Base-by-base conservation (phyloP, 2,329 filamentous ascomycete genomes). In the Fusarium sp. region DNA sequence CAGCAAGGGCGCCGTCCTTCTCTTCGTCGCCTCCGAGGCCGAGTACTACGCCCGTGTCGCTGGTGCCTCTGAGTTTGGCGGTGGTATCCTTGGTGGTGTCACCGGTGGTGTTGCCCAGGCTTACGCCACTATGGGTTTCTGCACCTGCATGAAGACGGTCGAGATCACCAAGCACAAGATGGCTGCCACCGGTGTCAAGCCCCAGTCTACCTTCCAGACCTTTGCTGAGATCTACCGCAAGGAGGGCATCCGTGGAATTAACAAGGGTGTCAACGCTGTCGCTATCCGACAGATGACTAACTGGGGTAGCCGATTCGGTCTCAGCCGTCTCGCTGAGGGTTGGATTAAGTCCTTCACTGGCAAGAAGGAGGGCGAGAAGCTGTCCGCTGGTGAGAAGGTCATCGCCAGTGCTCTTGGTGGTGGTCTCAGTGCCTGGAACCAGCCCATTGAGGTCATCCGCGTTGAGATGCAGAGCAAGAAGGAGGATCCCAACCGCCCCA, bases 401-500 rank as follows among this genome's bases (percentile, higher is more conserved):
- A 83, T 94, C 65, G 95, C 96, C 54, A 94, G 92, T 73, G 90
- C 91, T 75, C 83, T 99, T 15, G 96, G 96, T 86, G 96, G 96
- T 90, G 96, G 96, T 82, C 88, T 99, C 80, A 95, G 92, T 73
- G 96, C 96, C 75, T 99, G 96, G 96, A 99, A 99, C 87, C 96
- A 99, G 89, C 96, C 96, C 73, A 99, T 99, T 83, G 96, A 99
- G 90, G 96, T 99, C 82, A 98, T 99, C 83, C 94, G 96, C 75
- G 96, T 99, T 72, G 96, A 99, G 90, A 98, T 99, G 94, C 96
- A 99, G 91, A 97, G 94, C 87, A 98, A 98, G 92, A 98, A 93
- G 79, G 94, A 93, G 79, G 96, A 99, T 83, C 95, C 96, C 70
- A 98, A 98, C 88, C 93, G 96, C 59, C 96, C 96, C 79, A 98